Evolutionary conservation across 2,329 filamentous ascomycete species (phyloP), one percentile per base, ranked within the genome.

Genomic region (Pyrenophora teres): DNA sequence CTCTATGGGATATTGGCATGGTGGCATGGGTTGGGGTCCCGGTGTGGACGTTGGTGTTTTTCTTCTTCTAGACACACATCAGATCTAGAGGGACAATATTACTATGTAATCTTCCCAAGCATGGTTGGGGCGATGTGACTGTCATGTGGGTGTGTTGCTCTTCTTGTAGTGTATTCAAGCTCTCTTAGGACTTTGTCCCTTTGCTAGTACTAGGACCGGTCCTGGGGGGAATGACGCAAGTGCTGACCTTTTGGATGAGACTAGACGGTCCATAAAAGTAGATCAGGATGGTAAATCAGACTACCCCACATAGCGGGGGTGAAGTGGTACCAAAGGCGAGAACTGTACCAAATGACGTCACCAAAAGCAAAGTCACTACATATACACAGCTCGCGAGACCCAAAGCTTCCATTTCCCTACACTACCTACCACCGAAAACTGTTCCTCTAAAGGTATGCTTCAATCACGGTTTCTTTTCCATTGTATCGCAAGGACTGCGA

Each of bases 31-130:
- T 46, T 46, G 50, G 51, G 53, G 51, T 60, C 52, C 56, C 37
- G 46, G 56, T 57, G 54, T 60, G 44, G 43, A 31, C 40, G 39
- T 54, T 27, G 50, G 50, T 53, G 50, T 50, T 47, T 50, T 47
- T 52, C 4, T 47, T 52, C 50, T 57, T 51, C 54, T 62, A 62
- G 54, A 59, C 48, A 36, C 47, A 48, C 53, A 54, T 50, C 43
- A 54, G 50, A 52, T 54, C 53, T 63, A 61, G 56, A 60, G 44
- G 48, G 59, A 35, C 47, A 65, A 65, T 64, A 49, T 47, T 33
- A 56, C 47, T 46, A 45, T 48, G 45, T 53, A 21, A 57, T 54
- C 51, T 57, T 53, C 40, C 39, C 31, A 32, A 39, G 6, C 13
- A 12, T 33, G n/a, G 13, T 44, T 36, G 45, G 52, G 44, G 52